Base-by-base conservation (phyloP, 805 yeast genomes). In the Pichia pseudocactophila region DNA sequence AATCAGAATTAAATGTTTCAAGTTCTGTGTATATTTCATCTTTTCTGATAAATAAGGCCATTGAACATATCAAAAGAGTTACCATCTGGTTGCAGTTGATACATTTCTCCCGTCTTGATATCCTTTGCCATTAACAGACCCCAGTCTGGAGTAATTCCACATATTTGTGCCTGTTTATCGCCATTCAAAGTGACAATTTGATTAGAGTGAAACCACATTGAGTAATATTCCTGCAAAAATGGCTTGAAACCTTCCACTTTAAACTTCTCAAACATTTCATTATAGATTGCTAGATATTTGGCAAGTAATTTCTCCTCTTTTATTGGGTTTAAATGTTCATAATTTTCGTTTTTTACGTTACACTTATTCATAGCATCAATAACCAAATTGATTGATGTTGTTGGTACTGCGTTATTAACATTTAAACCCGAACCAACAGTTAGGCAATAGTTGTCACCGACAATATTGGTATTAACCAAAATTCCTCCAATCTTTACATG, bases 51-150 rank as follows among this genome's bases (percentile, higher is more conserved):
- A 15, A 90, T 82, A 49, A 92, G 68, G 0, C 97, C 97, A 51
- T 74, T 82, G 66, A 92, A 83, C 71, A 92, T 89, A 59, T 92
- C 97, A 56, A 92, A 92, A 3, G 97, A 86, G 58, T 92, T 92
- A 1, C 99, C 98, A 61, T 92, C 98, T 0, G 99, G 97, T 59
- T 89, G 97, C 37, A 92, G 64, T 51, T 86, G 82, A 49, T 72
- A 79, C 4, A 55, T 65, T 34, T 66, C 70, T 0, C 86, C 84
- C 2, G 80, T 76, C 39, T 73, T 73, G 7, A 79, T 59, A 49
- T 84, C 95, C 46, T 76, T 79, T 2, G 85, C 98, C 12, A 79
- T 62, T 44, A 92, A 64, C 64, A 89, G 66, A 0, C 98, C 99
- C 61, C 80, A 83, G 42, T 88, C 95, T 2, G 70, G 66, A 0